Evolutionary conservation across 2,329 filamentous ascomycete species (phyloP), one percentile per base, ranked within the genome.

Genomic region (Aspergillus ochraceus): DNA sequence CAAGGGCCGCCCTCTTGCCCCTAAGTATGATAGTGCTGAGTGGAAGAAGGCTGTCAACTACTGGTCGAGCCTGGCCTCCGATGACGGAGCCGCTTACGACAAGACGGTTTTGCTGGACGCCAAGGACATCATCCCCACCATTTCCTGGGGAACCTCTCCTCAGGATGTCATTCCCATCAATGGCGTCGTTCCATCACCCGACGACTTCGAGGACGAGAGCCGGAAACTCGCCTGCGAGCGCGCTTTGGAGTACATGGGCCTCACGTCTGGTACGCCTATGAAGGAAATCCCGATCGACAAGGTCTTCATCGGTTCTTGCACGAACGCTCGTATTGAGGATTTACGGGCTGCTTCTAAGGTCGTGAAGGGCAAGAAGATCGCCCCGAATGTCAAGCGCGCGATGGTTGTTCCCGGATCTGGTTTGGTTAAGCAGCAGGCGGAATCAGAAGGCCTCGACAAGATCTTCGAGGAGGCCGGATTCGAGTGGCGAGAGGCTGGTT

Each of bases 401-500:
- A 92, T 99, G 92, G 88, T 99, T 50, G 95, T 99, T 5, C 95
- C 95, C 52, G 95, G 95, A 5, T 98, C 94, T 55, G 95, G 95
- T 66, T 85, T 98, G 8, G 90, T 99, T 70, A 98, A 97, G 83
- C 86, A 88, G 61, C 90, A 92, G 77, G 95, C 95, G 6, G 94
- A 99, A 79, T 81, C 86, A 2, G 95, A 98, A 78, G 94, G 94
- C 55, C 87, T 99, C 4, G 91, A 98, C 79, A 91, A 92, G 81
- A 90, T 97, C 73, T 98, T 99, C 78, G 73, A 81, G 9, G 91
- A 96, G 62, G 93, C 95, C 52, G 95, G 95, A 8, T 98, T 98
- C 67, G 94, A 98, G 76, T 98, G 94, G 94, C 88, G 95, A 74
- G 95, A 99, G 81, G 95, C 95, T 66, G 95, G 95, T 53, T 99